A percentile compares a stretch with the other conserved stretches of the same genome.
Conservation (phyloP, 768 basidiomycete genomes). For the Auricularia sp. region DNA sequence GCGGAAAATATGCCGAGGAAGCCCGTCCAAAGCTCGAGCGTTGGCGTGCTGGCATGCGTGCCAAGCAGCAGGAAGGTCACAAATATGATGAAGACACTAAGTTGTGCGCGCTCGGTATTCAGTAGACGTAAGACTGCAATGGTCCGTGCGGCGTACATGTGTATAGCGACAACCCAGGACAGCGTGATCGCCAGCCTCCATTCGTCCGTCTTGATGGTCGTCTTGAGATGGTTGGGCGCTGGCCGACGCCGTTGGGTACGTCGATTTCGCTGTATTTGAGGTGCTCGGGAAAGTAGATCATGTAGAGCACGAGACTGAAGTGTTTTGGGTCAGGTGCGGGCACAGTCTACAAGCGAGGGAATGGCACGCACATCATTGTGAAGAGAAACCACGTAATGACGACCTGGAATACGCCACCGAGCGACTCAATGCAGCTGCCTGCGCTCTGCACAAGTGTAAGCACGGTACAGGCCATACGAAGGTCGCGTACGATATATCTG, state of each 20-base stretch:
- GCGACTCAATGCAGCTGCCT: constrained; percentile 65
- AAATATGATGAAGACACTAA: constrained; percentile 44
- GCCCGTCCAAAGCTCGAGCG: constrained; percentile 58
- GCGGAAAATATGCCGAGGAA: constrained; percentile 80
- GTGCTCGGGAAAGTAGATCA: constrained; percentile 82
- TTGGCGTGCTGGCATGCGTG: constrained; percentile 27
- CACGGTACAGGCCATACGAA: neutral
- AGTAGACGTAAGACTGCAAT: neutral
- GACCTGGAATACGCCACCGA: constrained; percentile 77
- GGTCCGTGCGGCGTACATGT: constrained; percentile 49
- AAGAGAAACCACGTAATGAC: constrained; percentile 78
- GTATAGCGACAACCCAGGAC: constrained; percentile 57
- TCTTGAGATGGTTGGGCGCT: constrained; percentile 22
- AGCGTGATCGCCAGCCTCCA: constrained; percentile 75
- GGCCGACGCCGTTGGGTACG: constrained; percentile 16
- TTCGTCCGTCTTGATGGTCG: constrained; percentile 44
- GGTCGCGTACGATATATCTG: constrained; percentile 49
- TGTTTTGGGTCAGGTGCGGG: neutral
- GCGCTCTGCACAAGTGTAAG: constrained; percentile 34
- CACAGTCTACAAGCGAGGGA: neutral
- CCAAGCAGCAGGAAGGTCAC: constrained; percentile 54
- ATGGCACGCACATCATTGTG: constrained; percentile 61
- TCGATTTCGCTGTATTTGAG: constrained; percentile 55
- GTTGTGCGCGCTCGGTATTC: neutral
- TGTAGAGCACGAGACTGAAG: constrained; percentile 76